Evolutionary conservation across 345 rosid genomes (phyloP).

Genomic region (Salix udensis): DNA sequence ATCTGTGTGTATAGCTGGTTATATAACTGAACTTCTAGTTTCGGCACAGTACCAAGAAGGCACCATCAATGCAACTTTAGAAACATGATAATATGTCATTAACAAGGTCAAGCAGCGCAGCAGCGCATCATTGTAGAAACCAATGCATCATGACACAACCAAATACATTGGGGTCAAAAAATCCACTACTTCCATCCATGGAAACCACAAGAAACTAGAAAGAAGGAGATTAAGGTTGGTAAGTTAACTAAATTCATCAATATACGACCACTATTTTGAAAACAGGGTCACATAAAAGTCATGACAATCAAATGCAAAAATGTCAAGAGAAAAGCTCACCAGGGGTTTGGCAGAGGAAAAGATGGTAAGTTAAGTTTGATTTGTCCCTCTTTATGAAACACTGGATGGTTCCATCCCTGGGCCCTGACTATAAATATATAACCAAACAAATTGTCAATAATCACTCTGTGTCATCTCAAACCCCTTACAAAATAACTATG

Average conservation of each 20-base stretch:
- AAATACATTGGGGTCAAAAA: too few species aligned
- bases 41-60: too few species aligned
- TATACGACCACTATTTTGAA: not conserved
- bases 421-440: conserved; percentile 2
- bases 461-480: not conserved
- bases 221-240: too few species aligned
- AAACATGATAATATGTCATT: too few species aligned
- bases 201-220: too few species aligned
- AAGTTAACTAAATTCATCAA: not conserved
- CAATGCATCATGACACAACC: too few species aligned
- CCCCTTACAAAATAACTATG: not conserved
- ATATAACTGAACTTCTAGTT: too few species aligned
- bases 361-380: conserved; percentile 10
- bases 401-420: conserved; percentile 4
- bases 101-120: too few species aligned
- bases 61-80: too few species aligned
- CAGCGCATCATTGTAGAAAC: too few species aligned
- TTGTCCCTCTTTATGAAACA: conserved; percentile 14
- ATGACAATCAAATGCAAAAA: not conserved
- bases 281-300: not conserved
- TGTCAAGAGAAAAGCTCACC: not conserved
- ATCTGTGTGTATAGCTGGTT: too few species aligned
- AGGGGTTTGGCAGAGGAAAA: conserved; percentile 9
- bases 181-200: too few species aligned
- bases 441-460: not conserved